phyloP scores from a whole-genome alignment of 352 stramenopile species.

The Phytophthora tubulina region DNA sequence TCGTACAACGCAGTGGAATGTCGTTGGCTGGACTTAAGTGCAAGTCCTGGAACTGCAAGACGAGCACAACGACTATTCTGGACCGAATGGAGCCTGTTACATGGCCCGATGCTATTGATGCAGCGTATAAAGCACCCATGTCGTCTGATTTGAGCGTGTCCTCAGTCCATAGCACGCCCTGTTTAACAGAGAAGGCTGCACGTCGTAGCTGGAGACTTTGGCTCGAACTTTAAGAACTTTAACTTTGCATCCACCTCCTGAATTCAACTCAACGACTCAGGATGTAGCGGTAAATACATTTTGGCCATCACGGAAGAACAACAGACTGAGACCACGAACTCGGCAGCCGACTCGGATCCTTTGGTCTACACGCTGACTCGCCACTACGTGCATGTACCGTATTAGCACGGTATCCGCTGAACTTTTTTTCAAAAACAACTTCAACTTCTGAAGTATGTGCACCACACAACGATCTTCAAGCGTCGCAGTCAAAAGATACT shows the following conservation, averaged over 20 bases:
- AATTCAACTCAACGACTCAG: too few species aligned
- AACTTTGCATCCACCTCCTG: not conserved
- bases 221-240: not conserved
- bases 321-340: too few species aligned
- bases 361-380: too few species aligned
- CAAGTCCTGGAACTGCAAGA: constrained; percentile 10
- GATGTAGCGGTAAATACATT: too few species aligned
- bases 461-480: constrained; percentile 37
- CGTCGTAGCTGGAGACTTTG: too few species aligned
- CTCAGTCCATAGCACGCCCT: not conserved
- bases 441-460: constrained; percentile 31
- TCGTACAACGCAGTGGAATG: constrained; percentile 10
- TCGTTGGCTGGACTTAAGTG: constrained; percentile 30
- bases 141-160: constrained; percentile 9
- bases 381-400: too few species aligned
- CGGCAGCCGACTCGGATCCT: too few species aligned
- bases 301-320: too few species aligned
- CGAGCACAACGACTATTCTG: constrained; percentile 7
- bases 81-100: not conserved
- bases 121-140: too few species aligned
- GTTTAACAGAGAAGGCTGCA: not conserved
- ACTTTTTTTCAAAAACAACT: constrained; percentile 1
- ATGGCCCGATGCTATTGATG: too few species aligned
- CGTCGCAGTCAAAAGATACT: constrained; percentile 23
- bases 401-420: too few species aligned